Conservation (phyloP, 768 basidiomycete species). For the Phaffia australis region DNA sequence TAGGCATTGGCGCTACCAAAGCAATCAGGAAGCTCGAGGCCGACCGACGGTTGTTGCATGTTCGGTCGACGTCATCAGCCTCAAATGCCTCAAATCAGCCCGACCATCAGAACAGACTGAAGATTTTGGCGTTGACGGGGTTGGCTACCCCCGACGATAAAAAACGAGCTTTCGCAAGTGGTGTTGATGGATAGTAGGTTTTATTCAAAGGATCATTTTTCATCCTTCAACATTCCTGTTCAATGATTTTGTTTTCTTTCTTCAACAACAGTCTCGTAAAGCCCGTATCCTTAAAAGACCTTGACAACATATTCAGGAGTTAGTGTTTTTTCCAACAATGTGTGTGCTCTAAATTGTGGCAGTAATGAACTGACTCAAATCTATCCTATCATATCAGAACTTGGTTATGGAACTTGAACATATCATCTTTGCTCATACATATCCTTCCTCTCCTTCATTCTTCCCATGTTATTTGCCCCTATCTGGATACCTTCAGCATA, state of each 20-base stretch:
- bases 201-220: conserved; percentile 36
- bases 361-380: too few relatives aligned
- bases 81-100: conserved; percentile 27
- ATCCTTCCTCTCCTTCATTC: conserved; percentile 3
- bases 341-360: not conserved
- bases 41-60: not conserved
- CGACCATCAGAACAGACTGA: conserved; percentile 25
- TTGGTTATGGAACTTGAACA: conserved; percentile 4
- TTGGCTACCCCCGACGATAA: conserved; percentile 91
- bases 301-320: conserved; percentile 54
- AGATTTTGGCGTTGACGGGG: conserved; percentile 79
- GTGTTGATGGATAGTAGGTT: conserved; percentile 81
- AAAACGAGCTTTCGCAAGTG: conserved; percentile 76
- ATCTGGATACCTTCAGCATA: too few relatives aligned
- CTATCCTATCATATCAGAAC: not conserved
- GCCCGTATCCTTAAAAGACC: conserved; percentile 84
- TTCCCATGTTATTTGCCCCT: too few relatives aligned
- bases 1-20: conserved; percentile 13
- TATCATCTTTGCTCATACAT: not conserved
- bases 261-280: conserved; percentile 47
- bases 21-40: conserved; percentile 8
- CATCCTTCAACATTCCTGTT: conserved; percentile 11
- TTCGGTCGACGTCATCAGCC: conserved; percentile 23
- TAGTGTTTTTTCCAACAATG: not conserved
- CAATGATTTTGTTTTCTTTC: not conserved